A percentile compares a stretch with the other conserved stretches of the same genome.
Conservation (phyloP, 768 basidiomycete species). For the Leucosporidium creatinivorum region DNA sequence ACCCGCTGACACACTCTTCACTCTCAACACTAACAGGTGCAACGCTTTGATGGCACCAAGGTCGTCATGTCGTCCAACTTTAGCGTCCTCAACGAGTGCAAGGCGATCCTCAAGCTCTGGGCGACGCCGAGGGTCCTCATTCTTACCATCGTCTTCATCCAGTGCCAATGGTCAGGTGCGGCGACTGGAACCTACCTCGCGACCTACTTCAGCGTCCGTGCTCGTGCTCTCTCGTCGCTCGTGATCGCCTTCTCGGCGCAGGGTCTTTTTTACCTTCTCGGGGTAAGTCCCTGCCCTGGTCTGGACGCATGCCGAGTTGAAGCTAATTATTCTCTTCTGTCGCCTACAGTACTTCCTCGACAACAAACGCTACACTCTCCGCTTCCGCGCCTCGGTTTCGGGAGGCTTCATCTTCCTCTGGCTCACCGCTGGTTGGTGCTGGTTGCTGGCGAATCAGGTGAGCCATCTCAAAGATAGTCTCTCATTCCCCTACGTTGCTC, state of each 20-base stretch:
- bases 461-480: no score
- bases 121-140: neutral
- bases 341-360: neutral
- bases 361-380: neutral
- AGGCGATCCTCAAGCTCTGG: neutral
- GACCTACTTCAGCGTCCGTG: neutral
- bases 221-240: neutral
- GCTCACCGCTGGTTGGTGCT: neutral
- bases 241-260: neutral
- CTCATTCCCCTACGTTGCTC: no score
- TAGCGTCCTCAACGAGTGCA: neutral
- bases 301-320: no score
- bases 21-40: neutral
- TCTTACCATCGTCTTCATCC: neutral
- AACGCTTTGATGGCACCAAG: neutral
- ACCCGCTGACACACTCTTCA: no score
- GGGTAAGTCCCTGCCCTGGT: neutral
- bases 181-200: neutral
- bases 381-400: neutral
- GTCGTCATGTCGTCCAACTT: neutral
- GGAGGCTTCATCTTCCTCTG: neutral
- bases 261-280: neutral
- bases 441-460: neutral
- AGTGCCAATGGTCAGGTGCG: neutral
- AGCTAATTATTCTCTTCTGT: no score